Conservation (phyloP, 306 rosid genomes). For the Casuarina cunninghamiana region DNA sequence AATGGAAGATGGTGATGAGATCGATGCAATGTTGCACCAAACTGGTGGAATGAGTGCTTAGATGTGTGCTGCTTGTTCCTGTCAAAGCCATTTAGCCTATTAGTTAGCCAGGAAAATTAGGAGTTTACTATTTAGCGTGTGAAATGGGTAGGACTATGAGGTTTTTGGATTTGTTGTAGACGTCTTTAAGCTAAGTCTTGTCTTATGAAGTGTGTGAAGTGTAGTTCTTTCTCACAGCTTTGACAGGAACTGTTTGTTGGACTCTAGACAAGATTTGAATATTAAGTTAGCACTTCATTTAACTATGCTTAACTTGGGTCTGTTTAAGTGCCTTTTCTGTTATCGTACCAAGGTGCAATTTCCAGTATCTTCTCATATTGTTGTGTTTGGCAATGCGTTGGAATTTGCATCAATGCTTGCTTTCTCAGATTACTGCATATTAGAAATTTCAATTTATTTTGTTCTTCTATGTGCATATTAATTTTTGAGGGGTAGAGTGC, state of each 20-base stretch:
- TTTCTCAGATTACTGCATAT: neutral
- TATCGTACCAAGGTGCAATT: neutral
- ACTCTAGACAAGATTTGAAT: neutral
- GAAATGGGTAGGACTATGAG: neutral
- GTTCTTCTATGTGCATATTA: no score
- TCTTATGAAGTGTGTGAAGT: neutral
- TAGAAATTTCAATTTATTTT: neutral
- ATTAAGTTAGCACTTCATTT: neutral
- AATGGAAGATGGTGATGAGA: slow-evolving; percentile 80
- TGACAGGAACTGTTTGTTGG: neutral
- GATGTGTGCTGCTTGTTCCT: slow-evolving; percentile 15
- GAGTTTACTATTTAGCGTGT: no score
- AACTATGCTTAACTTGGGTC: neutral
- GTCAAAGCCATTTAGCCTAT: neutral
- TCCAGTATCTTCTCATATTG: neutral
- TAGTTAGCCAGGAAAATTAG: neutral
- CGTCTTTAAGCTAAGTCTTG: neutral
- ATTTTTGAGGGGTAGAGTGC: no score
- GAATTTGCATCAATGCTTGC: neutral
- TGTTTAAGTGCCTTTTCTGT: neutral
- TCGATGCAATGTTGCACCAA: slow-evolving; percentile 77
- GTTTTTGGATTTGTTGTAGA: neutral
- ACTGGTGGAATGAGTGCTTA: slow-evolving; percentile 45
- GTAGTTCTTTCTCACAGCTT: neutral
- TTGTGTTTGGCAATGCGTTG: neutral